Evolutionary conservation across 257 asterid genomes (phyloP), one percentile per base, ranked within the genome.

Genomic region (Verbascum thapsus): DNA sequence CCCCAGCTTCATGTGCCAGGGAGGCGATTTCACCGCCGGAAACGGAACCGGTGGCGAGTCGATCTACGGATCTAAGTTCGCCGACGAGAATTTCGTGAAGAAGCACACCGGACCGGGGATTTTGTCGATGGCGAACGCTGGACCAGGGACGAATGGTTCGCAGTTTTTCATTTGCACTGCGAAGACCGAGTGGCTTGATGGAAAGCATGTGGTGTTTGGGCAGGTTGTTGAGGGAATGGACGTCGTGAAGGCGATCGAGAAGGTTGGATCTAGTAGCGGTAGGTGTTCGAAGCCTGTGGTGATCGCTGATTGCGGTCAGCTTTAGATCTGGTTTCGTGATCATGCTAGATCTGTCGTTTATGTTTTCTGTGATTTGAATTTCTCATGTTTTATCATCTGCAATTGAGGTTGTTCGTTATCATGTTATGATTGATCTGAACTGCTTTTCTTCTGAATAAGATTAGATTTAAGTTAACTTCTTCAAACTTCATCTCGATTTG

Each of bases 31-130:
- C 82, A 82, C 94, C 6, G 77, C 78, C 3, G 91, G 94, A 9
- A 79, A 83, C 58, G 96, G 94, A 7, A 85, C 90, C 44, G 96
- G 94, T 0, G 94, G 91, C 4, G 96, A 88, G 47, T 85, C 94
- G 48, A 88, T 88, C 74, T 88, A 81, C 79, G 94, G 94, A 1
- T 0, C 75, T 0, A 88, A 83, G 51, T 88, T 88, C 59, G 55
- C 61, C 0, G 91, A 88, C 44, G 94, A 88, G 81, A 88, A 85
- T 68, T 88, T 88, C 73, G 22, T 59, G 8, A 63, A 32, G 79
- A 85, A 77, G 68, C 96, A 88, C 72, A 81, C 82, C 0, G 88
- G 94, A 0, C 82, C 88, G 7, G 96, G 94, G 10, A 39, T 88
- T 8, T 50, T 88, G 35, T 88, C 94, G 12, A 88, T 88, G 96